These are phyloP conservation scores for Trematosphaeria pertusa DNA, from an alignment of 2,329 filamentous ascomycete species.

Conservation along the genomic window DNA sequence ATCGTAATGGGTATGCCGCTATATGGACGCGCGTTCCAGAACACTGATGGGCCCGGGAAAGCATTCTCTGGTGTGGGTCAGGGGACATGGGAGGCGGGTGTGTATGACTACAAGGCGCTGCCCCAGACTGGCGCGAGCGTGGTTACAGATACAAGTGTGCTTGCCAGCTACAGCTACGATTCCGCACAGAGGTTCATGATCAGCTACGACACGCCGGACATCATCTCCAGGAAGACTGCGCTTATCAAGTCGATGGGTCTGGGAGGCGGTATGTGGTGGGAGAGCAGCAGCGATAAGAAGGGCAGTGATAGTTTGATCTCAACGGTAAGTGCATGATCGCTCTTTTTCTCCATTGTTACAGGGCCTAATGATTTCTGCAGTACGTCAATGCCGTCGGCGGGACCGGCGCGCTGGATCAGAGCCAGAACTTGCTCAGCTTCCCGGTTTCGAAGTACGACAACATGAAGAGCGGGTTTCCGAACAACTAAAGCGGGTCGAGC, in stretches of 20 bases:
- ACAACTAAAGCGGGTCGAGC: conserved; percentile 18
- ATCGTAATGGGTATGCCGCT: conserved; percentile 48
- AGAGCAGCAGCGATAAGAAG: conserved; percentile 42
- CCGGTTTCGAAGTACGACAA: conserved; percentile 76
- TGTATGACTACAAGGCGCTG: conserved; percentile 47
- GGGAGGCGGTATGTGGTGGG: conserved; percentile 50
- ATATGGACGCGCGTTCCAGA: conserved; percentile 44
- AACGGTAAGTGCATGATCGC: conserved; percentile 42
- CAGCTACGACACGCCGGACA: conserved; percentile 42
- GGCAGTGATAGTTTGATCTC: conserved; percentile 39
- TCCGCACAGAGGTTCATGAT: conserved; percentile 30
- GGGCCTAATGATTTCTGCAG: conserved; percentile 15
- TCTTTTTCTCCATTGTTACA: conserved; percentile 3
- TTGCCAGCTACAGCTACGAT: conserved; percentile 44
- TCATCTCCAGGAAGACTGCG: conserved; percentile 36
- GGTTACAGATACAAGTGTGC: conserved; percentile 25
- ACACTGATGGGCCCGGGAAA: conserved; percentile 44
- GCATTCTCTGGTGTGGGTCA: conserved; percentile 38
- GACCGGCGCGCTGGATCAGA: conserved; percentile 56
- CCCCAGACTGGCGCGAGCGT: conserved; percentile 34
- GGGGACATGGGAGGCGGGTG: conserved; percentile 45
- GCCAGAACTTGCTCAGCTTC: conserved; percentile 67
- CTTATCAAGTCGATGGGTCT: conserved; percentile 35
- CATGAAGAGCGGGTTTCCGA: conserved; percentile 52
- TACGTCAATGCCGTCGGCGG: conserved; percentile 66